Base-by-base conservation (phyloP, 768 basidiomycete genomes). In the Podaxis sp. region DNA sequence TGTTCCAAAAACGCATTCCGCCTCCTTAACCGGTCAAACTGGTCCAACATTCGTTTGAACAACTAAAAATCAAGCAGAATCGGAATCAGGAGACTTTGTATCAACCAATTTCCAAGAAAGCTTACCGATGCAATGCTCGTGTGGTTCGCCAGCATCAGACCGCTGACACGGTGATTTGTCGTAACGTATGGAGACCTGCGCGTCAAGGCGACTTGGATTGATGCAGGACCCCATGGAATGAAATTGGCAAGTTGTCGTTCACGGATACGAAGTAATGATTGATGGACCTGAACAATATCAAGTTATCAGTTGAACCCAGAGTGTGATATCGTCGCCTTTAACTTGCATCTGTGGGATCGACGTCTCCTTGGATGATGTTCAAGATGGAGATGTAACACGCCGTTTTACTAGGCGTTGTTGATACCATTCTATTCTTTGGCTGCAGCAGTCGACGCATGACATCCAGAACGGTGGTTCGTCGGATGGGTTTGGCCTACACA, bases 211-310 rank as follows among this genome's bases (percentile, higher is more conserved):
- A 99, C 96, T 74, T 99, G 97, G 67, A 97, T 96, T 37, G 94
- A 95, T 4, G 95, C 95, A 0, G 97, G 97, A 11, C 97, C 97
- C 97, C 97, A 99, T 5, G 97, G 97, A 63, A 99, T 98, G 72
- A 99, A 98, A 70, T 92, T 95, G 14, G 97, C 97, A 25, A 98
- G 80, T 67, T 97, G 93, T 27, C 97, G 86, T 74, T 99, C 97
- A 44, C 97, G 89, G 67, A 99, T 98, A 9, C 97, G 89, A 25
- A 99, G 83, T 21, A 99, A 80, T 7, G 95, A 96, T 85, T 98
- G 96, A 70, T 99, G 97, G 9, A 97, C 93, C 95, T 97, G 40
- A 35, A 23, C 18, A 48, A 58, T 21, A n/a, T 44, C 23, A 47
- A 40, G 62, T 32, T 18, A 50, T 62, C 13, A 63, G 53, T 55